phyloP scores from a whole-genome alignment of 148 eudicot genomes.

The Fagopyrum tataricum region DNA sequence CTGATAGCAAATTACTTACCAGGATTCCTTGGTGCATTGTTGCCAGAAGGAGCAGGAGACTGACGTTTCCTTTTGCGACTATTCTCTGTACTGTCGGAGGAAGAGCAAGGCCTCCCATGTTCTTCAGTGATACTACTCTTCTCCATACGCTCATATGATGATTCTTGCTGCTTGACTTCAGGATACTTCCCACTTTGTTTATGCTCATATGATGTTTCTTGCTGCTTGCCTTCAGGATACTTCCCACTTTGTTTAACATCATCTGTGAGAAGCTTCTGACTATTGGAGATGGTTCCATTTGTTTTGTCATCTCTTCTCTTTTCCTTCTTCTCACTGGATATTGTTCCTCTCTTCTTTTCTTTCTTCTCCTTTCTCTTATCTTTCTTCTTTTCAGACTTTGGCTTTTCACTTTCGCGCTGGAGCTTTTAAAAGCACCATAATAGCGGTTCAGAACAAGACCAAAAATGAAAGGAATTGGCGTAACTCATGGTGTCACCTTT shows the following conservation, averaged over 20 bases:
- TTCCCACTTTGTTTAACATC: too few relatives aligned
- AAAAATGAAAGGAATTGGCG: slow-evolving; percentile 32
- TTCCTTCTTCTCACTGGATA: slow-evolving; percentile 20
- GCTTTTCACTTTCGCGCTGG: slow-evolving; percentile 63
- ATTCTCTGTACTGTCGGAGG: slow-evolving; percentile 74
- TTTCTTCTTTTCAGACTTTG: slow-evolving; percentile 35
- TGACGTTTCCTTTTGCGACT: slow-evolving; percentile 50
- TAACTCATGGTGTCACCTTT: slow-evolving; percentile 19
- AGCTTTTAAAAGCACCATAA: slow-evolving; percentile 89
- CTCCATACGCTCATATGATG: slow-evolving; percentile 34
- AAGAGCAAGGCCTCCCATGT: slow-evolving; percentile 41
- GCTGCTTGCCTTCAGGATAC: too few relatives aligned
- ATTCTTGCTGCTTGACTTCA: slow-evolving; percentile 16
- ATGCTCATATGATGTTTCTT: slow-evolving; percentile 26
- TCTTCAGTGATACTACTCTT: slow-evolving; percentile 76
- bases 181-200: background rate
- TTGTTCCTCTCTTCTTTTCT: slow-evolving; percentile 17
- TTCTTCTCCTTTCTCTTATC: slow-evolving; percentile 27
- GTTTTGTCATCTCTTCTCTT: too few relatives aligned
- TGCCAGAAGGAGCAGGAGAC: slow-evolving; percentile 16
- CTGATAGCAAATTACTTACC: slow-evolving; percentile 27
- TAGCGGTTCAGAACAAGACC: slow-evolving; percentile 51
- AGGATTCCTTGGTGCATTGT: slow-evolving; percentile 19
- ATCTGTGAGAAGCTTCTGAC: too few relatives aligned
- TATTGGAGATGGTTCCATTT: too few relatives aligned